phyloP scores from a whole-genome alignment of 768 basidiomycete species.

The Pholiota microspora region DNA sequence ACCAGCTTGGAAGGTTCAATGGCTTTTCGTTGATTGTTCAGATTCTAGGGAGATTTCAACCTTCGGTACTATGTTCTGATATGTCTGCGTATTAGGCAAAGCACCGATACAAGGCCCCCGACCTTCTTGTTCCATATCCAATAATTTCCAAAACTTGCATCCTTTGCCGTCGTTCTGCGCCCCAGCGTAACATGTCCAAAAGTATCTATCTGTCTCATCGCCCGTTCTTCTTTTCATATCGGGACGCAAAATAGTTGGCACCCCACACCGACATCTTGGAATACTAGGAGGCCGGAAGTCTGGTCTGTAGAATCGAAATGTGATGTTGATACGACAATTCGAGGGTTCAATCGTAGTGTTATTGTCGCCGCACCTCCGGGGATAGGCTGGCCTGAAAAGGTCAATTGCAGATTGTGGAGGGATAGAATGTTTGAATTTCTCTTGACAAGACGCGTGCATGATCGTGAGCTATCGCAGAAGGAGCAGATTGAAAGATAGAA shows the following conservation, averaged over 20 bases:
- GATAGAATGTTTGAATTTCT: slow-evolving; percentile 76
- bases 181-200: slow-evolving; percentile 82
- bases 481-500: slow-evolving; percentile 1
- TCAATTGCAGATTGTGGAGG: slow-evolving; percentile 73
- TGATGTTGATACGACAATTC: slow-evolving; percentile 80
- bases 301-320: slow-evolving; percentile 84
- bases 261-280: slow-evolving; percentile 70
- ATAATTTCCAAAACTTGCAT: slow-evolving; percentile 69
- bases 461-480: slow-evolving; percentile 57
- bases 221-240: slow-evolving; percentile 76
- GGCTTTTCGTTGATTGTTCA: too few relatives aligned
- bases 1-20: too few relatives aligned
- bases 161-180: slow-evolving; percentile 85
- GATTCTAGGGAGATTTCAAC: not conserved
- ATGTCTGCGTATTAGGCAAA: not conserved
- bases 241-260: slow-evolving; percentile 68
- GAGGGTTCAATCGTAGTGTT: slow-evolving; percentile 39
- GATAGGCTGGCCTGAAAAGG: slow-evolving; percentile 61
- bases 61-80: not conserved
- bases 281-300: slow-evolving; percentile 68
- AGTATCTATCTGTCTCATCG: slow-evolving; percentile 57
- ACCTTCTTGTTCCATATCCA: slow-evolving; percentile 69
- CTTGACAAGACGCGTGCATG: slow-evolving; percentile 86
- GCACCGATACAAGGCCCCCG: slow-evolving; percentile 45
- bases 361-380: slow-evolving; percentile 23